Evolutionary conservation across 2,329 filamentous ascomycete genomes (phyloP).

Genomic region (Colletotrichum filicis): DNA sequence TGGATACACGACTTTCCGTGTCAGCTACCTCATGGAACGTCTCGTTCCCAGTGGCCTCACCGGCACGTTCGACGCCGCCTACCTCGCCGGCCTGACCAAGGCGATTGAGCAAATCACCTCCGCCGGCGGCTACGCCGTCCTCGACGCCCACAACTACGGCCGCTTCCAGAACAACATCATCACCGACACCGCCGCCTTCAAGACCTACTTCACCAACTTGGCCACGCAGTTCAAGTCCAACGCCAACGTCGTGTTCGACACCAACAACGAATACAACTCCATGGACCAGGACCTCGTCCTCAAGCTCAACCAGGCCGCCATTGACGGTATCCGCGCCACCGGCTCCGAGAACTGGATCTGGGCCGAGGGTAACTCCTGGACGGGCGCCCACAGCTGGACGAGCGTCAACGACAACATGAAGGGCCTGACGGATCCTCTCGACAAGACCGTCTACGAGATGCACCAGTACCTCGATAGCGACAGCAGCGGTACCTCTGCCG

Average conservation of each 20-base stretch:
- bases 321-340: slow-evolving; percentile 64
- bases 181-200: slow-evolving; percentile 58
- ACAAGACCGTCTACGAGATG: slow-evolving; percentile 60
- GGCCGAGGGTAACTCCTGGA: slow-evolving; percentile 59
- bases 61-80: slow-evolving; percentile 49
- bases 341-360: slow-evolving; percentile 62
- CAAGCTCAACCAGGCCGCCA: slow-evolving; percentile 67
- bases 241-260: slow-evolving; percentile 65
- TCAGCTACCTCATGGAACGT: slow-evolving; percentile 69
- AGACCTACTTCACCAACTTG: slow-evolving; percentile 62
- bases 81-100: slow-evolving; percentile 49
- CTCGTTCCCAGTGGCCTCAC: slow-evolving; percentile 57
- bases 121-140: slow-evolving; percentile 52
- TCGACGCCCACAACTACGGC: slow-evolving; percentile 68
- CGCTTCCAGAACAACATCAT: slow-evolving; percentile 60
- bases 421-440: slow-evolving; percentile 52
- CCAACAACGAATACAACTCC: slow-evolving; percentile 70
- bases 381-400: slow-evolving; percentile 51
- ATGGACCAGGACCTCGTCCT: slow-evolving; percentile 66
- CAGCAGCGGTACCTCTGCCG: slow-evolving; percentile 54
- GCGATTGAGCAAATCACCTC: slow-evolving; percentile 45
- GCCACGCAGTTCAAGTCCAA: slow-evolving; percentile 60
- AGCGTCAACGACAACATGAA: slow-evolving; percentile 48
- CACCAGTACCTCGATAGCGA: slow-evolving; percentile 63
- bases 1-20: slow-evolving; percentile 66